These are phyloP conservation scores for Solanum medicagineum DNA, from an alignment of 257 asterid genomes.

Conservation along the genomic window DNA sequence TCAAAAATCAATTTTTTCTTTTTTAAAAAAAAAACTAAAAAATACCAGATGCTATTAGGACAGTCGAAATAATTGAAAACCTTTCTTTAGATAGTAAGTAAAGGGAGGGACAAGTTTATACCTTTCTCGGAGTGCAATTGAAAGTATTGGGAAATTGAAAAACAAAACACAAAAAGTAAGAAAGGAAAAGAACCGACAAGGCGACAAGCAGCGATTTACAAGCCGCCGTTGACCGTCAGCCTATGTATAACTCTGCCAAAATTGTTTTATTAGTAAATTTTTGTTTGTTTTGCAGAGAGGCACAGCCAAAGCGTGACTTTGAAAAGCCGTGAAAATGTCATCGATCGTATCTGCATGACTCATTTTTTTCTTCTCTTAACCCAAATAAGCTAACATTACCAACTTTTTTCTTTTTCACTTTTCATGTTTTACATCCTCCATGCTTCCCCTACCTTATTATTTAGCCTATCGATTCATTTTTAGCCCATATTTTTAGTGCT, in stretches of 20 bases:
- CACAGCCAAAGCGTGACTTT: background rate
- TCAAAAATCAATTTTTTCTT: background rate
- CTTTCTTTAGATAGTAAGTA: background rate
- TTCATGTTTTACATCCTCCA: background rate
- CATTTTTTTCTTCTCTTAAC: background rate
- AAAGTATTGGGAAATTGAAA: background rate
- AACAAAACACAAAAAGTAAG: background rate
- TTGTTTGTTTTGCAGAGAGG: background rate
- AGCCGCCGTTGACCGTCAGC: conserved; percentile 30
- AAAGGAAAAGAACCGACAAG: conserved; percentile 14
- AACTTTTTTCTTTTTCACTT: background rate
- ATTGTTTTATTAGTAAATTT: too few relatives aligned
- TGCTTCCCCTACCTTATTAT: background rate
- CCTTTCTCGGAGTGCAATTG: background rate
- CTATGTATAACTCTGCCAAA: background rate
- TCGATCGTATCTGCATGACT: background rate
- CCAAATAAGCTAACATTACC: background rate
- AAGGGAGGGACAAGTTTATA: background rate
- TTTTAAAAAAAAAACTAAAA: background rate
- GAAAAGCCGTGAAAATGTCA: background rate
- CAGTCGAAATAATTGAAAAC: background rate
- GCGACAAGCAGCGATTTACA: conserved; percentile 19
- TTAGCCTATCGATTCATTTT: background rate
- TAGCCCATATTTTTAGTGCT: background rate
- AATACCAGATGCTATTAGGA: background rate